Conservation (phyloP, 2,329 filamentous ascomycete species). For the Stemphylium lycopersici region DNA sequence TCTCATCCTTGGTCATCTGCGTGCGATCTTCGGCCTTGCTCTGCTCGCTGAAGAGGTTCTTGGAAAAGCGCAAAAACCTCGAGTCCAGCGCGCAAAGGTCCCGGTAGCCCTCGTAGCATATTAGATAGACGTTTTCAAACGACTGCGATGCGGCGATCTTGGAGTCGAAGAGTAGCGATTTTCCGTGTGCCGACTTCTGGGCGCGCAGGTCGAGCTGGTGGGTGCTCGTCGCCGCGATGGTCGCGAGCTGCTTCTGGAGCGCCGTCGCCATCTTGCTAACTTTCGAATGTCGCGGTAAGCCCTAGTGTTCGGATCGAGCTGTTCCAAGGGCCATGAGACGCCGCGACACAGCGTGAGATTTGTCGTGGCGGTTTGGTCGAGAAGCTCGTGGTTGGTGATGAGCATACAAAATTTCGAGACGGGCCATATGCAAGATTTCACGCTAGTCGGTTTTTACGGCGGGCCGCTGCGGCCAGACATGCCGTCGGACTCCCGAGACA, state of each 20-base stretch:
- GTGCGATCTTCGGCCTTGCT: slow-evolving; percentile 87
- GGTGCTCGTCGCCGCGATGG: slow-evolving; percentile 87
- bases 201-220: slow-evolving; percentile 91
- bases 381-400: slow-evolving; percentile 8
- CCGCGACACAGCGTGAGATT: slow-evolving; percentile 18
- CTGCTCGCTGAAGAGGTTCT: slow-evolving; percentile 89
- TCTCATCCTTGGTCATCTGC: slow-evolving; percentile 81
- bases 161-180: slow-evolving; percentile 92
- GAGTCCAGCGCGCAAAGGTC: slow-evolving; percentile 87
- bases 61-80: slow-evolving; percentile 75
- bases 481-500: slow-evolving; percentile 17
- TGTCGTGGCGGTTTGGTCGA: slow-evolving; percentile 24
- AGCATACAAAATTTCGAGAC: slow-evolving; percentile 25
- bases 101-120: slow-evolving; percentile 87
- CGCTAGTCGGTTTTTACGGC: slow-evolving; percentile 21
- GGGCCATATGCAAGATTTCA: slow-evolving; percentile 28
- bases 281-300: not conserved
- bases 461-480: slow-evolving; percentile 8
- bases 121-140: slow-evolving; percentile 84
- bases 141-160: slow-evolving; percentile 84
- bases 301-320: not conserved
- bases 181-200: slow-evolving; percentile 88
- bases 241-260: slow-evolving; percentile 91
- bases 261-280: slow-evolving; percentile 69
- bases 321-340: slow-evolving; percentile 35